Conservation (phyloP, 257 asterid genomes). For the Primulina tabacum region DNA sequence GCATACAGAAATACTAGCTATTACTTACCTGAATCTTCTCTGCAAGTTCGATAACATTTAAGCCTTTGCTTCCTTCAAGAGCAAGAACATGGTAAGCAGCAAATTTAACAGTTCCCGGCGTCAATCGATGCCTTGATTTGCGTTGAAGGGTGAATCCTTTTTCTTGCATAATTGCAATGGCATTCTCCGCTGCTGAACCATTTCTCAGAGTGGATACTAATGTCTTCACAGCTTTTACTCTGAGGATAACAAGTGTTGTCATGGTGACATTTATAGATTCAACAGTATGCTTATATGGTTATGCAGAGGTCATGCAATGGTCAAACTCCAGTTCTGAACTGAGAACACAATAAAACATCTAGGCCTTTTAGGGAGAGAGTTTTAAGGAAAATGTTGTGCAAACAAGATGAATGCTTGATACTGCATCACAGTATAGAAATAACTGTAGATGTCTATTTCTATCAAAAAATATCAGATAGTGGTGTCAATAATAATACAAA, state of each 20-base stretch:
- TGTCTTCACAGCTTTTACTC: conserved; percentile 87
- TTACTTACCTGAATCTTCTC: conserved; percentile 90
- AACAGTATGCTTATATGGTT: neutral
- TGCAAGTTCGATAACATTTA: conserved; percentile 89
- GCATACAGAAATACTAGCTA: conserved; percentile 15
- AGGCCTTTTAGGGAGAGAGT: neutral
- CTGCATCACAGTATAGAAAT: neutral
- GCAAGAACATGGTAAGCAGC: conserved; percentile 99
- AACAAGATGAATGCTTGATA: neutral
- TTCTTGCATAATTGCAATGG: conserved; percentile 91
- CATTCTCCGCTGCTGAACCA: conserved; percentile 93
- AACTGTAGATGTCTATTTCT: neutral
- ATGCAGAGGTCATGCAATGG: conserved; percentile 1
- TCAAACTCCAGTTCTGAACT: neutral
- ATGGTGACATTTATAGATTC: conserved; percentile 20
- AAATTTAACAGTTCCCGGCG: conserved; percentile 98
- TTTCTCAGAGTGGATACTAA: conserved; percentile 78
- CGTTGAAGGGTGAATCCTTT: conserved; percentile 79
- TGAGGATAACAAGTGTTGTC: conserved; percentile 35
- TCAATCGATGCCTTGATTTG: conserved; percentile 85
- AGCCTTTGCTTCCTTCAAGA: conserved; percentile 95
- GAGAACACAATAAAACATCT: neutral
- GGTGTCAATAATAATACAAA: neutral
- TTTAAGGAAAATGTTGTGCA: neutral
- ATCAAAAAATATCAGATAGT: neutral